These are phyloP conservation scores for Dictyostelium discoideum DNA, from an alignment of 78 protist genomes.

Conservation along the genomic window dicty_2.7 NC_007090.3:4094001-4094500, in stretches of 20 bases:
- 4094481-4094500: slow-evolving; percentile 57
- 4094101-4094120: background rate
- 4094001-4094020: slow-evolving; percentile 81
- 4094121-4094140: background rate
- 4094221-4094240: slow-evolving; percentile 4
- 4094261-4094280: slow-evolving; percentile 57
- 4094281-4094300: slow-evolving; percentile 43
- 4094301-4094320: slow-evolving; percentile 7
- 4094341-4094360: slow-evolving; percentile 4
- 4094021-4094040: slow-evolving; percentile 90
- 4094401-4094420: slow-evolving; percentile 36
- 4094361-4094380: slow-evolving; percentile 49
- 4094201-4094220: background rate
- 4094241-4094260: slow-evolving; percentile 41
- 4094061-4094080: slow-evolving; percentile 91
- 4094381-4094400: background rate
- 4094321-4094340: slow-evolving; percentile 59
- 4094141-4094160: background rate
- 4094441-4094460: slow-evolving; percentile 42
- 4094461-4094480: slow-evolving; percentile 30
- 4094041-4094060: slow-evolving; percentile 14
- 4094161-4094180: slow-evolving; percentile 40
- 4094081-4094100: background rate
- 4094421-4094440: slow-evolving; percentile 33
- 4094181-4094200: slow-evolving; percentile 83